Conservation (phyloP, 306 rosid species). For the Lupinus albus region DNA sequence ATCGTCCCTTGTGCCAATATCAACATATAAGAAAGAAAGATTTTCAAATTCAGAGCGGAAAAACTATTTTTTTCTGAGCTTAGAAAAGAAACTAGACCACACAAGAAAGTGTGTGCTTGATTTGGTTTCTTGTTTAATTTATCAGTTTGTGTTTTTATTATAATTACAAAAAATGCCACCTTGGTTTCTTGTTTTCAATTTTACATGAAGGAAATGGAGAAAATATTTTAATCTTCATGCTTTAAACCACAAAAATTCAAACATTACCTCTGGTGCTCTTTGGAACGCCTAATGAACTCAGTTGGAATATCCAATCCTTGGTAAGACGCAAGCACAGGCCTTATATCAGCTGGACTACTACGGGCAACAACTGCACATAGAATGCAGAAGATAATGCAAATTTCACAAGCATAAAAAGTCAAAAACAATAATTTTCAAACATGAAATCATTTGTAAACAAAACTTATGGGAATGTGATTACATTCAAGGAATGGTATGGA, state of each 20-base stretch:
- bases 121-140: too few species aligned
- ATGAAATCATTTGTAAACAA: conserved; percentile 14
- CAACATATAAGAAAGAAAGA: too few species aligned
- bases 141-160: too few species aligned
- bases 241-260: neutral
- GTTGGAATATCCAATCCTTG: conserved; percentile 81
- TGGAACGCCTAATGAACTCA: conserved; percentile 85
- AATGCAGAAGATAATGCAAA: conserved; percentile 30
- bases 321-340: conserved; percentile 82
- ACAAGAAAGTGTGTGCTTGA: too few species aligned
- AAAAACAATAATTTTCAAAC: conserved; percentile 2
- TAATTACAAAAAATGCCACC: too few species aligned
- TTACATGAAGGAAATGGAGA: neutral
- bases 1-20: too few species aligned
- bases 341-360: conserved; percentile 82
- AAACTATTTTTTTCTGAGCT: too few species aligned
- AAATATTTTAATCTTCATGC: neutral
- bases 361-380: conserved; percentile 83
- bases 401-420: conserved; percentile 29
- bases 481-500: conserved; percentile 73
- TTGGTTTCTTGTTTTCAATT: too few species aligned
- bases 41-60: too few species aligned
- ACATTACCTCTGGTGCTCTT: conserved; percentile 71
- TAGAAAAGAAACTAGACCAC: too few species aligned
- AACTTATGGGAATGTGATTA: conserved; percentile 48